Conservation (phyloP, 371 early-diverging fungal genomes). For the Mortierella sp. region DNA sequence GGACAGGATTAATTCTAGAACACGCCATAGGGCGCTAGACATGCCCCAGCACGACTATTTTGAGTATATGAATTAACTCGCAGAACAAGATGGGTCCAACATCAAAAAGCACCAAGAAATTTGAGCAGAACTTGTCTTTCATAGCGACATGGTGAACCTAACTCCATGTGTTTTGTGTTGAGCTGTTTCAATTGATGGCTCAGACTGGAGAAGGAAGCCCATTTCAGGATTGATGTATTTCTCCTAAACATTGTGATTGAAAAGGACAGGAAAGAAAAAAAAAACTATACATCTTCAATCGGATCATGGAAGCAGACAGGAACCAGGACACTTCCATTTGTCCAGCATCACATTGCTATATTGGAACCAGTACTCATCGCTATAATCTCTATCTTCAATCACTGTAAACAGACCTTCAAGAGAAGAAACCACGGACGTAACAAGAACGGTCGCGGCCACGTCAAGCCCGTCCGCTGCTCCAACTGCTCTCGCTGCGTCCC, state of each 20-base stretch:
- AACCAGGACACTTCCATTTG: neutral
- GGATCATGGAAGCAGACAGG: neutral
- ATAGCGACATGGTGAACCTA: too few species aligned
- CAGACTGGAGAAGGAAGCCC: neutral
- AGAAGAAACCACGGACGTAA: constrained; percentile 99
- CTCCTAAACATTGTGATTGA: too few species aligned
- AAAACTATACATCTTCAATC: neutral
- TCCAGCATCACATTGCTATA: neutral
- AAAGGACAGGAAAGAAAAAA: too few species aligned
- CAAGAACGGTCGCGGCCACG: constrained; percentile 99
- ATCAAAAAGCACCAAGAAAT: too few species aligned
- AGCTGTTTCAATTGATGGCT: too few species aligned
- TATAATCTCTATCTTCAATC: neutral
- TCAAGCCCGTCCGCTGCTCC: constrained; percentile 96
- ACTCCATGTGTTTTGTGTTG: too few species aligned
- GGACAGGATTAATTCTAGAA: neutral
- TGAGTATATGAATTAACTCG: too few species aligned
- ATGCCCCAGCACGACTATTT: neutral
- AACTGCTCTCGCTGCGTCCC: constrained; percentile 99
- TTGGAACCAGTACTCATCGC: constrained; percentile 1
- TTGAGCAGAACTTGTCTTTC: too few species aligned
- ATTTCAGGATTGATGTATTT: neutral
- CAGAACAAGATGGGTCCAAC: too few species aligned
- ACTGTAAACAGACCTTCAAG: constrained; percentile 86
- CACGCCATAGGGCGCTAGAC: neutral